Evolutionary conservation across 2,329 filamentous ascomycete genomes (phyloP).

Genomic region (Elsinoe necatrix): DNA sequence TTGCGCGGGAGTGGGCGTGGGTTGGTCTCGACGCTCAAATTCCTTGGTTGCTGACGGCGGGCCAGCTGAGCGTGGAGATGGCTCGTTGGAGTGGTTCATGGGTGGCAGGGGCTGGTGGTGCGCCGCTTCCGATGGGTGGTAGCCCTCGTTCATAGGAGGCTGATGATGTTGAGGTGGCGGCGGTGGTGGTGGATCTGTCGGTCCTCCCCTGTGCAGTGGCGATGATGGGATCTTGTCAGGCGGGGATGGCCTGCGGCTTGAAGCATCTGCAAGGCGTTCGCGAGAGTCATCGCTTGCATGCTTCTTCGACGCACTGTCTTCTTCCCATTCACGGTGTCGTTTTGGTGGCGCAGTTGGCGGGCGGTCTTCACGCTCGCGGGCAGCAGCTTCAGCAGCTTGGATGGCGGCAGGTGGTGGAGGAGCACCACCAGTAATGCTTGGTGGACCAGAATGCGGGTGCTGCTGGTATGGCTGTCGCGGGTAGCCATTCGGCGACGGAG

Average conservation of each 20-base stretch:
- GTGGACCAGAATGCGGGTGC: constrained; percentile 54
- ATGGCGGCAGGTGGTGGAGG: constrained; percentile 55
- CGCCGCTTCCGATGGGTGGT: constrained; percentile 86
- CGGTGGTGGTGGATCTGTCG: constrained; percentile 46
- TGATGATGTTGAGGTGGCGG: constrained; percentile 67
- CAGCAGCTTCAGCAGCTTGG: constrained; percentile 59
- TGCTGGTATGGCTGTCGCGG: constrained; percentile 73
- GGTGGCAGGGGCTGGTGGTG: constrained; percentile 65
- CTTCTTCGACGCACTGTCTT: constrained; percentile 67
- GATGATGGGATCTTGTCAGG: constrained; percentile 47
- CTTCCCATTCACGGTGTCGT: constrained; percentile 86
- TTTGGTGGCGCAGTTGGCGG: constrained; percentile 69
- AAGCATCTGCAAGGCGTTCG: constrained; percentile 75
- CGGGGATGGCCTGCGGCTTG: constrained; percentile 56
- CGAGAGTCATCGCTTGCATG: constrained; percentile 80
- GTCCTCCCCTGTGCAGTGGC: constrained; percentile 57
- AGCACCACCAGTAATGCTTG: constrained; percentile 59
- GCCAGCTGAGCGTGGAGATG: constrained; percentile 43
- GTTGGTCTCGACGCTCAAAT: constrained; percentile 34
- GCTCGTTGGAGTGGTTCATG: constrained; percentile 38
- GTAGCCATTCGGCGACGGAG: constrained; percentile 80
- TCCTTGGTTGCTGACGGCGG: constrained; percentile 38
- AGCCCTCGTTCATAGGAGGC: constrained; percentile 62
- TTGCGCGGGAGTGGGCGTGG: constrained; percentile 19
- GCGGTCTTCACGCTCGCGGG: constrained; percentile 61